Conservation (phyloP, 1,284 basidiomycete species). For the Cutaneotrichosporon cutaneum region DNA sequence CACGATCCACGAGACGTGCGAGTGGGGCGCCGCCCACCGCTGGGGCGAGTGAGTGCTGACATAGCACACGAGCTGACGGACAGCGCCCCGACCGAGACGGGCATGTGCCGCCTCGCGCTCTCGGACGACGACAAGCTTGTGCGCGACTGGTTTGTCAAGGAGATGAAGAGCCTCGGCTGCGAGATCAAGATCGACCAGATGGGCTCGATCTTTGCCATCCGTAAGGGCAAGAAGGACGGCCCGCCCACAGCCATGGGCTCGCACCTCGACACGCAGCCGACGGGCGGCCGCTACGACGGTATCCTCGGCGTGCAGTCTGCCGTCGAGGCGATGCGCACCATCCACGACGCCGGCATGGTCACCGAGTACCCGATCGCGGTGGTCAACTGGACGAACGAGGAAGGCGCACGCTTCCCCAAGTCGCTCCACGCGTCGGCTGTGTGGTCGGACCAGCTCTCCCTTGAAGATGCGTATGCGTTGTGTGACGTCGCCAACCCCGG, state of each 20-base stretch:
- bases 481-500: conserved; percentile 19
- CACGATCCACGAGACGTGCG: conserved; percentile 41
- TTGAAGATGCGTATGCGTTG: conserved; percentile 14
- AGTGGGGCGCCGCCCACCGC: conserved; percentile 31
- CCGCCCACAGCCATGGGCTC: conserved; percentile 37
- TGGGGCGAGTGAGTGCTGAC: conserved; percentile 15
- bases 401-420: conserved; percentile 24
- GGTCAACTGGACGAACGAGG: conserved; percentile 37
- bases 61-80: neutral
- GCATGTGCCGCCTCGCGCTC: conserved; percentile 33
- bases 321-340: conserved; percentile 29
- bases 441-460: conserved; percentile 25
- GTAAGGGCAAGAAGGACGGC: conserved; percentile 26
- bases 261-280: conserved; percentile 41
- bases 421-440: conserved; percentile 24
- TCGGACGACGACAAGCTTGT: conserved; percentile 39
- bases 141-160: conserved; percentile 40
- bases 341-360: conserved; percentile 20
- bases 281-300: conserved; percentile 39
- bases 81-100: conserved; percentile 21
- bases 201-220: conserved; percentile 47
- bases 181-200: conserved; percentile 37
- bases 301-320: conserved; percentile 35
- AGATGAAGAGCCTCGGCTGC: conserved; percentile 39
- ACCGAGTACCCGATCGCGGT: conserved; percentile 26